A percentile compares a stretch with the other conserved stretches of the same genome.
phyloP scores from a whole-genome alignment of 2,329 filamentous ascomycete genomes.

The Trichoderma koningii region DNA sequence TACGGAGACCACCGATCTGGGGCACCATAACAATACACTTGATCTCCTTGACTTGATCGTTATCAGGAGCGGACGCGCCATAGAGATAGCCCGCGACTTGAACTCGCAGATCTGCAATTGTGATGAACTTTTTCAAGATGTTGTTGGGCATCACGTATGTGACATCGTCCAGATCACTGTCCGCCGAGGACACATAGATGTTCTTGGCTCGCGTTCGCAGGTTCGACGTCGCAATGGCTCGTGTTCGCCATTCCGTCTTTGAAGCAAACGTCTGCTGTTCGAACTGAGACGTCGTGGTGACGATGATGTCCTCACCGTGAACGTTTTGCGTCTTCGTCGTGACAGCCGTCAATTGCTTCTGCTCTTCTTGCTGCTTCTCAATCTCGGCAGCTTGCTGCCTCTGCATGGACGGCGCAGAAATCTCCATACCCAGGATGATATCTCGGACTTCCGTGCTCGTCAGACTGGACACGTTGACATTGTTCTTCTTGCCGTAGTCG shows the following conservation, averaged over 20 bases:
- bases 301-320: conserved; percentile 95
- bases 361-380: conserved; percentile 97
- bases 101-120: conserved; percentile 91
- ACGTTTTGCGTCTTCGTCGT: conserved; percentile 98
- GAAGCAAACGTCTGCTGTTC: conserved; percentile 97
- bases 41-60: conserved; percentile 95
- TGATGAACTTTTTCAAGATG: conserved; percentile 96
- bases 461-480: conserved; percentile 95
- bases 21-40: conserved; percentile 97
- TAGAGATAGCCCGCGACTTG: conserved; percentile 97
- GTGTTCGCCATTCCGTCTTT: conserved; percentile 97
- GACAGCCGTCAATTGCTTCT: conserved; percentile 92
- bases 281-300: conserved; percentile 96
- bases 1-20: conserved; percentile 90
- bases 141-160: conserved; percentile 99
- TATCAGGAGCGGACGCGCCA: conserved; percentile 87
- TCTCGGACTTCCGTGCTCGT: conserved; percentile 97
- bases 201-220: conserved; percentile 93
- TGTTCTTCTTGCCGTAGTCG: conserved; percentile 99
- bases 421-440: conserved; percentile 99
- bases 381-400: conserved; percentile 98
- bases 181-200: conserved; percentile 96
- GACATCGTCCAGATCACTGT: conserved; percentile 84
- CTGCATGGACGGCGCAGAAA: conserved; percentile 96
- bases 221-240: conserved; percentile 95